Percentiles rank a stretch among this genome's conserved stretches.
phyloP scores from a whole-genome alignment of 2,329 filamentous ascomycete genomes.

The Hypoxylon sp. region DNA sequence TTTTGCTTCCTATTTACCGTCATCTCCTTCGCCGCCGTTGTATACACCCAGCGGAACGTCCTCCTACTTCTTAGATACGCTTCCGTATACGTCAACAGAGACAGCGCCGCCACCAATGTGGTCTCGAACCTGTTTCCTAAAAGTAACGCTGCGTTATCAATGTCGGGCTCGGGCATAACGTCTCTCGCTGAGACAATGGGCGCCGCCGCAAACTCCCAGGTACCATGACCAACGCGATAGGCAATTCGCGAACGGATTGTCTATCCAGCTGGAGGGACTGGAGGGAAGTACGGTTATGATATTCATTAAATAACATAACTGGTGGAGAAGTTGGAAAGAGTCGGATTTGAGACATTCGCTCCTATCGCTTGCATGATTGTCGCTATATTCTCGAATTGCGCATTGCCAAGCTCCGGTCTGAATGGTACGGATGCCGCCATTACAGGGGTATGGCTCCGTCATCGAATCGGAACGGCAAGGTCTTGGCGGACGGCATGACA shows the following conservation, averaged over 20 bases:
- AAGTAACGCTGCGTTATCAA: constrained; percentile 8
- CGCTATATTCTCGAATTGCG: not conserved
- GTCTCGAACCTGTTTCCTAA: constrained; percentile 28
- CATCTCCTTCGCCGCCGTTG: constrained; percentile 75
- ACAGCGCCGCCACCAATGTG: constrained; percentile 3
- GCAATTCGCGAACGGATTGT: not conserved
- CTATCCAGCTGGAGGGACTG: not conserved
- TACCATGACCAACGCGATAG: constrained; percentile 16
- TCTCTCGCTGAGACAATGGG: constrained; percentile 42
- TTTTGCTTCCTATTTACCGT: constrained; percentile 79
- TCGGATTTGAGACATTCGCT: constrained; percentile 2
- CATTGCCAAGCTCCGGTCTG: not conserved
- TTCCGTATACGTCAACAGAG: constrained; percentile 25
- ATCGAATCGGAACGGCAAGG: not conserved
- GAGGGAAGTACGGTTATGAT: not conserved
- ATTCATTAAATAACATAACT: not conserved
- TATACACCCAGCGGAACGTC: constrained; percentile 79
- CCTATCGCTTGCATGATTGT: not conserved
- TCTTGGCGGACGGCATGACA: not conserved
- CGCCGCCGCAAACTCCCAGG: constrained; percentile 36
- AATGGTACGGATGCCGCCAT: not conserved
- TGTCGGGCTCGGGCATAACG: constrained; percentile 24
- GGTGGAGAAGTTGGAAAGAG: not conserved
- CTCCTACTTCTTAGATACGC: constrained; percentile 63
- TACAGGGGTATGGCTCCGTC: not conserved